Evolutionary conservation across 257 asterid genomes (phyloP), one percentile per base, ranked within the genome.

Genomic region (Plantago ovata): DNA sequence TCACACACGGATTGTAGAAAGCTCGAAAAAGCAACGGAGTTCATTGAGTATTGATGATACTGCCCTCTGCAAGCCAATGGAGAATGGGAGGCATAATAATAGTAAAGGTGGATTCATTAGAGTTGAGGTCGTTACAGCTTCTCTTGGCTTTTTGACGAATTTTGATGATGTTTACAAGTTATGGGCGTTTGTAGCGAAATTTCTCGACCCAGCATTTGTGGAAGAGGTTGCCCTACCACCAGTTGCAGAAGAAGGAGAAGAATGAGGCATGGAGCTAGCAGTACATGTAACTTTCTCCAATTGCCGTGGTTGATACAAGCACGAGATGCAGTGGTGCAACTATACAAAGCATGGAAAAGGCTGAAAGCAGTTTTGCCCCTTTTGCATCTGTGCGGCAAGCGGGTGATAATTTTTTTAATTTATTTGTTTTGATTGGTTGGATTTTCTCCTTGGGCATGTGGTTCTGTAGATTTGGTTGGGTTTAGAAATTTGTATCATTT

Each of bases 111-210:
- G 96, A 41, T 89, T 79, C 75, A 77, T 93, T 44, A 79, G 95
- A 63, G 96, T 89, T 9, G 99, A 93, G 69, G 99, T 93, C 47
- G 95, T 93, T 53, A 93, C 99, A 51, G 99, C 99, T 56, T 93
- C 97, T 12, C 95, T 93, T 43, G 84, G 96, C 33, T 93, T 93
- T 50, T 64, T 93, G 71, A 79, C 89, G 8, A 84, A 93, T 72
- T 93, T 93, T 41, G 96, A 83, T 20, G 99, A 93, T 61, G 99
- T 89, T 15, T 93, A 84, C 20, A 89, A 89, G 71, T 69, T 93
- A 82, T 93, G 97, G 99, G 94, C 85, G 7, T 93, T 93, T 44
- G 95, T 89, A 65, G 96, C 96, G 1, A 89, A 80, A 53, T 93
- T 93, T 79, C 89, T 93, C 22, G 86, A 89, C 49, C 97, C 97